Base-by-base conservation (phyloP, 306 rosid species). In the Hylodesmum podocarpum region DNA sequence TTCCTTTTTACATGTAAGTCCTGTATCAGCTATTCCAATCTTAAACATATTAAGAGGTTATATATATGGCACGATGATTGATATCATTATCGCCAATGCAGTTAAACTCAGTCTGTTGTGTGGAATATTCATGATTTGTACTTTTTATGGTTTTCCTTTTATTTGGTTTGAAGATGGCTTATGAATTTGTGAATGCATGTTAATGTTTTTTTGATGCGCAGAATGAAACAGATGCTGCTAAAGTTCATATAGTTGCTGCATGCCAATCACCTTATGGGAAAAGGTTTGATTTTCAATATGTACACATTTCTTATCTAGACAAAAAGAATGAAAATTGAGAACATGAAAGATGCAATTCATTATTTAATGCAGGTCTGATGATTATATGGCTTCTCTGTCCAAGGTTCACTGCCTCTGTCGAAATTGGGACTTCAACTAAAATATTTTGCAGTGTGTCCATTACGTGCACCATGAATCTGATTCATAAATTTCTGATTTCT, bases 311-410 rank as follows among this genome's bases (percentile, higher is more conserved):
- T 53, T 37, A 22, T 64, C 73, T 40, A 29, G 44, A 63, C 15
- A 36, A 43, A 36, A 43, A 22, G 46, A 18, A 9, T 67, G 49
- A 19, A 80, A n/a, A 9, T 14, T 46, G n/a, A 44, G 67, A 80
- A 63, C 81, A 78, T 76, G 53, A 69, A 70, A 68, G 28, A n/a
- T 39, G 62, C 25, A 22, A 47, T 80, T 27, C 46, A 46, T 65
- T 67, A 39, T 83, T 64, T 22, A 24, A 80, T 73, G 80, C 87
- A 95, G 98, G 80, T 90, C 97, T 59, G 92, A 90, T 71, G 97
- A 95, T 84, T 95, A 95, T 64, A 95, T 92, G 97, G 93, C 91
- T 40, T 84, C 97, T 73, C 90, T 95, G 14, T 88, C 97, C 44
- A 88, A 84, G 85, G 97, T 95, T 90, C 98, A 90, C 76, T 80